Base-by-base conservation (phyloP, 2,329 filamentous ascomycete species). In the Macroventuria anomochaeta region DNA sequence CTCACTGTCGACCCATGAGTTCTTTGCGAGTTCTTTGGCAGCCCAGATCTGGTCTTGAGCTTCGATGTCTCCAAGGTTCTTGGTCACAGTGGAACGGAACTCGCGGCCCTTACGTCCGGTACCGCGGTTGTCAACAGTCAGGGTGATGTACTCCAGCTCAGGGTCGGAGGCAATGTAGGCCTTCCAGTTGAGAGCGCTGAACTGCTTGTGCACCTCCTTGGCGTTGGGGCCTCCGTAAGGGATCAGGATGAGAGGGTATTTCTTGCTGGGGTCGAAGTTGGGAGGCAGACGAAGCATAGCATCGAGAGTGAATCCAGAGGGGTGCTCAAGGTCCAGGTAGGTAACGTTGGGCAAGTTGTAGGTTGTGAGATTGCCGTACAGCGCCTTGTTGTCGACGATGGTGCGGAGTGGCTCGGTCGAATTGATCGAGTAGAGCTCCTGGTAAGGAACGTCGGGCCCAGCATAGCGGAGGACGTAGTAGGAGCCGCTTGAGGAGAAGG, bases 191-290 rank as follows among this genome's bases (percentile, higher is more conserved):
- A 85, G 76, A 0, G 79, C 51, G 48, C 79, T 77, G 73, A 84
- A 88, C 1, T 71, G 65, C 69, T 88, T 88, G 48, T 65, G 74
- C 1, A 87, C 85, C 56, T 83, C 76, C 63, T 89, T 87, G 0
- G 85, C 82, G 52, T 83, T 83, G 0, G 87, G 87, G 0, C 87
- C 87, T 17, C 87, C 87, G 68, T 90, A 90, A 0, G 86, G 86
- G 1, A 83, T 85, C 64, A 90, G 85, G 0, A 90, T 76, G 1
- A 86, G 80, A 0, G 87, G 86, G 65, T 90, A 89, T 60, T 86
- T 85, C 74, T 85, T 86, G 12, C 72, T 65, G 0, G 84, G 73
- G 66, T 87, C 79, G 58, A 89, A 89, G 69, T 85, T 85, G 11
- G 85, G 81, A 0, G 88, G 87, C 0, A 89, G 80, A 4, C 81